Evolutionary conservation across 805 yeast species (phyloP), one percentile per base, ranked within the genome.

Genomic region (Myxozyma vanderwaltii): DNA sequence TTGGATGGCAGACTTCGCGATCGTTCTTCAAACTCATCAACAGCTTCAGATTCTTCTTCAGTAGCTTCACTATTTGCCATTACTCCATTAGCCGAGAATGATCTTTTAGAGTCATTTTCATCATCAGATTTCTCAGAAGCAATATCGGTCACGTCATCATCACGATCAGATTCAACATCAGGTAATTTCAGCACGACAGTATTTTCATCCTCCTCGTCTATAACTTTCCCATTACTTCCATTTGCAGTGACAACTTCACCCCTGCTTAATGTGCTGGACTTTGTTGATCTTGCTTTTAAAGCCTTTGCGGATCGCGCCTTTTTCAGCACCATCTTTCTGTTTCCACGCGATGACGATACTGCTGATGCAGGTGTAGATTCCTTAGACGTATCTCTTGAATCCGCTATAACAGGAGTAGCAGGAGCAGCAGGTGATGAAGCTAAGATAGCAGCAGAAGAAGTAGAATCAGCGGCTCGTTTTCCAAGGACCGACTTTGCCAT

Each of bases 401-500:
- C 10, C n/a, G n/a, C n/a, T 29, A 29, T 29, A 6, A 10, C 33
- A 6, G 10, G 33, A 7, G 10, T 10, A 29, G 6, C 33, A 29
- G 33, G 10, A 29, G 10, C 10, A 29, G 33, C 33, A 7, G 33
- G 33, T 29, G 33, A 29, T 10, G 12, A 10, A 10, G n/a, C n/a
- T n/a, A n/a, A n/a, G n/a, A n/a, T n/a, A n/a, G 39, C 26, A 17
- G 40, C 17, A 17, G 51, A 4, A 29, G 36, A 39, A 31, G 35
- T 24, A 29, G 36, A 7, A n/a, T n/a, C 51, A 36, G 51, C 51
- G 10, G 29, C 38, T 19, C 15, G 13, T 4, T 21, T 29, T 6
- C n/a, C 21, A 10, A 38, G 24, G 27, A 50, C 36, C 8, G 38
- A 29, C 27, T 51, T 50, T n/a, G 29, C 39, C 23, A 17, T 75